Evolutionary conservation across 257 asterid species (phyloP), one percentile per base, ranked within the genome.

Genomic region (Ballota nigra): DNA sequence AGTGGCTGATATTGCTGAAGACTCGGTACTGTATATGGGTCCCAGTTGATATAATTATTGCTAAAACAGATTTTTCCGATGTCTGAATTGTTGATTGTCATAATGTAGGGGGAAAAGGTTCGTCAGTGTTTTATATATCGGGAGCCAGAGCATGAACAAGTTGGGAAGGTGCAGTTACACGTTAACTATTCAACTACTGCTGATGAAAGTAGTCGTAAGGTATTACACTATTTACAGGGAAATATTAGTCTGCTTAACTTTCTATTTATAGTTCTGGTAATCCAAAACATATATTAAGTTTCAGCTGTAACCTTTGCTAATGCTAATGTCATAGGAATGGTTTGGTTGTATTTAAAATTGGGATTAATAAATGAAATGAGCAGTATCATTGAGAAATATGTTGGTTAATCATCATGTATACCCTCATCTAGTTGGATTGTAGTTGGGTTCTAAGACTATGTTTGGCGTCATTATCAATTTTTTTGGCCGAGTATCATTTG

Each of bases 101-200:
- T 75, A 66, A 73, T 78, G 79, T 83, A 95, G 98, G 96, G 95
- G 55, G 94, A 92, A 81, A 95, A 88, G 87, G 82, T 87, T 24
- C 97, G 91, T 22, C 86, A 92, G 75, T 95, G 96, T 82, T 74
- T 82, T 58, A 77, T 92, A 70, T 92, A 89, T 79, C 86, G 73
- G 68, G 99, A 92, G 76, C 98, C 99, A 57, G 97, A 88, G 82
- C 99, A 95, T 55, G 97, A 89, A 57, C 89, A 86, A 74, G 95
- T 95, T 29, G 99, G 99, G 75, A 92, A 89, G 85, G 49, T 89
- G 57, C 99, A 95, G 80, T 74, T 95, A 59, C 75, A 58, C 60
- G 80, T 95, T 19, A 89, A 83, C 73, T 95, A 95, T 77, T 88
- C 96, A 63, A 85, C 96, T 34, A 86, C 88, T 47, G 71, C 81